Evolutionary conservation across 73 alveolate species (phyloP).

Genomic region (Paramecium tetraurelia): DNA sequence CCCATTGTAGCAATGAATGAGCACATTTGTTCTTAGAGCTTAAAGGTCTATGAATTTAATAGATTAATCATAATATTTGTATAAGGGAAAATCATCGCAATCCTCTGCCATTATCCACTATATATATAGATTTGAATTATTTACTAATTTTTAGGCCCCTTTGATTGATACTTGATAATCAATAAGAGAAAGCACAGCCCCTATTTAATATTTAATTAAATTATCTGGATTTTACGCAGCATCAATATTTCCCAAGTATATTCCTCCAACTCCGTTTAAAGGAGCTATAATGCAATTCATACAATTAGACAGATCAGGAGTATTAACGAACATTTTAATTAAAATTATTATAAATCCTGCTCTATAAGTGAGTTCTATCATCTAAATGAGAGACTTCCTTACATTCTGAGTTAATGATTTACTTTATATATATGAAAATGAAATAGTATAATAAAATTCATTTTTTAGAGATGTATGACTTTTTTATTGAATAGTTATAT

Average conservation of each 20-base stretch:
- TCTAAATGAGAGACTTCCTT: background rate
- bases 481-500: constrained; percentile 23
- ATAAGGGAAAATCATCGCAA: background rate
- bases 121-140: background rate
- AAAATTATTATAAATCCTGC: background rate
- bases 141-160: background rate
- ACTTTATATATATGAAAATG: background rate
- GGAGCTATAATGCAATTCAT: constrained; percentile 22
- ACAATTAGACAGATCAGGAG: background rate
- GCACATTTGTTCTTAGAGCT: constrained; percentile 11
- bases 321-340: constrained; percentile 37
- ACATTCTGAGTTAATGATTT: background rate
- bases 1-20: constrained; percentile 24
- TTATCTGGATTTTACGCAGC: constrained; percentile 9
- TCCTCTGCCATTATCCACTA: constrained; percentile 47
- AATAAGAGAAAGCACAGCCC: background rate
- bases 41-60: background rate
- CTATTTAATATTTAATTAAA: background rate
- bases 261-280: background rate
- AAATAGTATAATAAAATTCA: background rate
- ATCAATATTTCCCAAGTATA: constrained; percentile 9
- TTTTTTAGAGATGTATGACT: background rate
- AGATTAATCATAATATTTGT: constrained; percentile 12
- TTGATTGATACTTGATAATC: background rate
- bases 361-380: background rate